Evolutionary conservation across 169 alveolate genomes (phyloP).

Genomic region (Babesia caballi): DNA sequence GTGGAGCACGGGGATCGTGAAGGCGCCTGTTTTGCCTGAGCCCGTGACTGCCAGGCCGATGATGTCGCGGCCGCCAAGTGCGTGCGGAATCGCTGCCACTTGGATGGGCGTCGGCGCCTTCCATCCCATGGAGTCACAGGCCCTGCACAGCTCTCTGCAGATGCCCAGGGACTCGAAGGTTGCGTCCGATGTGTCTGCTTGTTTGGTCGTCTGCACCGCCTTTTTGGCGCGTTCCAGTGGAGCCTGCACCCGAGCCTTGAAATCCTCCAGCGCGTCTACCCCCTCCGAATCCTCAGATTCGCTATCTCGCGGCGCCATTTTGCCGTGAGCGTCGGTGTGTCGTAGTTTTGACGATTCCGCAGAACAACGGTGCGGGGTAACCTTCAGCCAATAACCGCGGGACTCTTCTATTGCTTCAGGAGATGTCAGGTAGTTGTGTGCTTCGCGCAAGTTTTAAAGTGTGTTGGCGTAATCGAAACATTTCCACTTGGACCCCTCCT

Average conservation of each 20-base stretch:
- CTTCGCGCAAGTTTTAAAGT: too few relatives aligned
- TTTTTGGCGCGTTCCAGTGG: not conserved
- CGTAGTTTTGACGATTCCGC: too few relatives aligned
- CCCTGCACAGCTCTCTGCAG: constrained; percentile 91
- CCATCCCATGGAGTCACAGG: constrained; percentile 89
- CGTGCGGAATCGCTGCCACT: constrained; percentile 88
- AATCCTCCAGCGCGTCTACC: constrained; percentile 15
- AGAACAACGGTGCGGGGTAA: too few relatives aligned
- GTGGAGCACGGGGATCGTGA: constrained; percentile 95
- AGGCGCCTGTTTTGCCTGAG: constrained; percentile 91
- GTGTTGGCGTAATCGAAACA: too few relatives aligned
- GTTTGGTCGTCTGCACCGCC: not conserved
- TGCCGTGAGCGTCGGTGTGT: too few relatives aligned
- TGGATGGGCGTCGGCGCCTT: constrained; percentile 92
- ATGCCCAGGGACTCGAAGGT: constrained; percentile 91
- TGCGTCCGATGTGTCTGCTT: constrained; percentile 1
- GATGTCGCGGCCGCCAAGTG: constrained; percentile 92
- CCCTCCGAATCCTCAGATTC: constrained; percentile 34
- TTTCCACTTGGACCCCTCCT: too few relatives aligned
- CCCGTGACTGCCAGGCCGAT: constrained; percentile 99
- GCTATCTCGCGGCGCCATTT: not conserved
- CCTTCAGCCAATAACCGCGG: too few relatives aligned
- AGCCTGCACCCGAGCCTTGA: constrained; percentile 34
- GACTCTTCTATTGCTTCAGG: too few relatives aligned
- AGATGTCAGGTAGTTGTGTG: too few relatives aligned